Base-by-base conservation (phyloP, 139 green algal species). In the Picochlorum costavermella region DNA sequence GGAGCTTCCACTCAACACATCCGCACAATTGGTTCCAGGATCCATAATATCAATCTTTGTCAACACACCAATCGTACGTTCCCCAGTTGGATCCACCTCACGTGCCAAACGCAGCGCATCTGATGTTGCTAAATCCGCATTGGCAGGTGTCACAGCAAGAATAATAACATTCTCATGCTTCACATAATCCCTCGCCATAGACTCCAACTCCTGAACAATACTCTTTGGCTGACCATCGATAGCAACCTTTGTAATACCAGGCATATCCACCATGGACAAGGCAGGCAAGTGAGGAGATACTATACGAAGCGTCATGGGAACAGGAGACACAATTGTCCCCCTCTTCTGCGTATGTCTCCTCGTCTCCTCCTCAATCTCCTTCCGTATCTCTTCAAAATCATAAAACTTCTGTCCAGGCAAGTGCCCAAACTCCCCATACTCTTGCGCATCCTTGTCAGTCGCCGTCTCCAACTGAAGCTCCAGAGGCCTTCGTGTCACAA, bases 1-100 rank as follows among this genome's bases (percentile, higher is more conserved):
- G 2, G 81, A 79, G 28, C 69, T 71, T 29, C 88, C 88, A 61
- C 88, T 59, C 56, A 96, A 76, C 28, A 96, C 78, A n/a, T 95
- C 88, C 11, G 85, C 73, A 25, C 80, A 81, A 68, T 84, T 65
- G 6, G 94, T 99, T 56, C 94, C 94, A 16, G 88, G 86, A 76
- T 99, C 94, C 72, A 79, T 99, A 80, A 99, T 98, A 77, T 99
- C 94, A 31, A 99, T 79, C 81, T 96, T 96, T 30, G 89, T 95
- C 17, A 96, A 80, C 70, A 80, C 63, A 29, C 63, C 60, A 67
- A 90, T 82, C 26, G 84, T 88, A 60, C 84, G 77, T 28, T 78
- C 75, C 25, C 83, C 83, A 30, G 72, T 71, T 28, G 87, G 91
- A 70, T 97, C 90, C 30, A 95, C 91, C 60, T 95, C 85, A 4